phyloP scores from a whole-genome alignment of 129 eudicot species.

The Centella asiatica region DNA sequence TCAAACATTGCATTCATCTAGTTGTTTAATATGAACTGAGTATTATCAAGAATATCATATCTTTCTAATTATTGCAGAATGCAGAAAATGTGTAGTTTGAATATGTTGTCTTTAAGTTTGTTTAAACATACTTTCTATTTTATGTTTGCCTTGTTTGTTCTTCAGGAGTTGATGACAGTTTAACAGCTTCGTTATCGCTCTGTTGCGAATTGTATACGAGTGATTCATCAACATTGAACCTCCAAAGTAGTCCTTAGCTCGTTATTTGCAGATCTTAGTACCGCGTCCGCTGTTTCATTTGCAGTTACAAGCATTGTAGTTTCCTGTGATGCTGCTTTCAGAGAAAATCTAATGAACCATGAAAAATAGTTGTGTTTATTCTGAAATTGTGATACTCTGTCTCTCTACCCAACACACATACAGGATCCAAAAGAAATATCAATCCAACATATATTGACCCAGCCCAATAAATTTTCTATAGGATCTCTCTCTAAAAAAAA shows the following conservation, averaged over 20 bases:
- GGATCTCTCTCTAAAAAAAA: too few relatives aligned
- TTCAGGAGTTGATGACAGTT: slow-evolving; percentile 79
- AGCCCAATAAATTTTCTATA: too few relatives aligned
- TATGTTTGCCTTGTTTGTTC: not conserved
- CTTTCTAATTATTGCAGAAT: not conserved
- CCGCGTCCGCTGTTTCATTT: too few relatives aligned
- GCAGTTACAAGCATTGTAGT: too few relatives aligned
- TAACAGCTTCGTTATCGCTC: slow-evolving; percentile 27
- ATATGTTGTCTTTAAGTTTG: not conserved
- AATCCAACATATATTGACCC: too few relatives aligned
- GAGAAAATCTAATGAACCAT: too few relatives aligned
- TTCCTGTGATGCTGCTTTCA: too few relatives aligned
- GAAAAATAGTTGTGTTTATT: too few relatives aligned
- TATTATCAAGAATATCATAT: not conserved
- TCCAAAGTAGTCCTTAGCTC: slow-evolving; percentile 2
- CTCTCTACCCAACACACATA: too few relatives aligned
- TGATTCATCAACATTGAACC: slow-evolving; percentile 9
- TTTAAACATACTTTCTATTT: not conserved
- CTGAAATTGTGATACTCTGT: too few relatives aligned
- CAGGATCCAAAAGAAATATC: too few relatives aligned
- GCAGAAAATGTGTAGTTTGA: not conserved
- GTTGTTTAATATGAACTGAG: not conserved
- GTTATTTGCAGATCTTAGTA: not conserved
- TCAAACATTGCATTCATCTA: not conserved
- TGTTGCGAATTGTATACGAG: slow-evolving; percentile 10